Base-by-base conservation (phyloP, 139 green algal genomes). In the Micractinium conductrix region DNA sequence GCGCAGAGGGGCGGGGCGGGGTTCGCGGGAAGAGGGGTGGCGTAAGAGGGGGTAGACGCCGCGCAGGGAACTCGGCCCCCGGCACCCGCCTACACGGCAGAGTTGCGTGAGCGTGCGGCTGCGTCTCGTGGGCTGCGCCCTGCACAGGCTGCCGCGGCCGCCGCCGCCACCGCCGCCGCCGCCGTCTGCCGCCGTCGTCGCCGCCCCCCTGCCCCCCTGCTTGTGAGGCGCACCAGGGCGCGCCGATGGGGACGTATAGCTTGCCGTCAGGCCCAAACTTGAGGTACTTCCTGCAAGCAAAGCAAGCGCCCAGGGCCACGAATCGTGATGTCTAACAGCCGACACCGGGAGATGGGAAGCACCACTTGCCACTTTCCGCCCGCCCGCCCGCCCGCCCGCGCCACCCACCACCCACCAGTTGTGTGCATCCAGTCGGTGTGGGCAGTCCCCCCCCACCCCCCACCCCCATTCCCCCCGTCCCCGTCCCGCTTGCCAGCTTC, bases 171-270 rank as follows among this genome's bases (percentile, higher is more conserved):
- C 16, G 12, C 48, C 16, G 10, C 48, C 12, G 48, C 12, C 48
- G 16, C 48, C 10, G 12, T 10, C 48, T 58, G 48, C 48, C 12
- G 48, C 48, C 16, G 48, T 58, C 48, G 12, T 58, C 16, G 12
- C 48, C 10, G 10, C 48, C 16, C 48, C 48, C 48, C 12, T 58
- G 48, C 48, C 48, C 48, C 16, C 48, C 48, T 16, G 10, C 48
- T 58, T 16, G 12, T 58, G 48, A 58, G 53, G 10, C 65, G 6
- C 65, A 72, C 65, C 85, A 87, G 65, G 63, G 44, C 45, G 71
- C 71, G 58, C 85, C 85, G 26, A 89, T 75, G 2, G 85, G 63
- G 38, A 89, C 30, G 78, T 84, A 89, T 55, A 89, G 73, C 70
- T 87, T 84, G 48, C 62, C 80, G 40, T 89, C 80, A 2, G 85